Base-by-base conservation (phyloP, 192 early-diverging fungal species). In the Coemansia sp. region DNA sequence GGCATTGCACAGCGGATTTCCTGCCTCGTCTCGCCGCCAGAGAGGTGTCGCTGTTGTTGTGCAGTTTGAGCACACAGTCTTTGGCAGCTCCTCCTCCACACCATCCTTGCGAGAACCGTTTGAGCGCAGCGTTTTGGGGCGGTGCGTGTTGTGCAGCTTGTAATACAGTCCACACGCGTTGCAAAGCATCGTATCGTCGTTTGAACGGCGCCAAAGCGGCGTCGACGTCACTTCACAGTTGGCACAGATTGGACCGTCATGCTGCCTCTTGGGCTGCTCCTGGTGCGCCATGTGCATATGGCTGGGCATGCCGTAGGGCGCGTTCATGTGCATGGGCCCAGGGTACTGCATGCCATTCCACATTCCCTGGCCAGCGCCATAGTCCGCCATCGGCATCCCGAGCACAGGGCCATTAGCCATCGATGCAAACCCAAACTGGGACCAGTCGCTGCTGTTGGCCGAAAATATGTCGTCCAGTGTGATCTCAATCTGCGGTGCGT, bases 161-260 rank as follows among this genome's bases (percentile, higher is more conserved):
- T 88, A 92, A 72, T 94, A 98, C 22, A 98, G 81, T 2, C 96
- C 96, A 65, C 97, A 98, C 8, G 97, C 97, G 65, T 98, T 98
- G 79, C 97, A 98, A 25, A 98, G 82, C 5, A 91, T 79, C 61
- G 91, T 87, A 47, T 95, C 95, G 57, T 90, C 85, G n/a, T 81
- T 83, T 30, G 91, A 88, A 19, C 94, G 81, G 29, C 97, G 86
- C 97, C 97, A 98, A 15, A 98, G 83, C 3, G 94, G 89, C 15
- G 97, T 98, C 9, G 88, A 90, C 4, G 91, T 97, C 1, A 87
- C 88, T 7, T 84, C 84, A 59, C 89, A 91, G 65, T 91, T 91
- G 50, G 82, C 83, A 55, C 90, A 92, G 6, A 73, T 82, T 4
- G 78, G 78, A 4, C 78, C 78, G 4, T 74, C 68, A 48, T 50